Conservation (phyloP, 768 basidiomycete genomes). For the Suillus weaverae region DNA sequence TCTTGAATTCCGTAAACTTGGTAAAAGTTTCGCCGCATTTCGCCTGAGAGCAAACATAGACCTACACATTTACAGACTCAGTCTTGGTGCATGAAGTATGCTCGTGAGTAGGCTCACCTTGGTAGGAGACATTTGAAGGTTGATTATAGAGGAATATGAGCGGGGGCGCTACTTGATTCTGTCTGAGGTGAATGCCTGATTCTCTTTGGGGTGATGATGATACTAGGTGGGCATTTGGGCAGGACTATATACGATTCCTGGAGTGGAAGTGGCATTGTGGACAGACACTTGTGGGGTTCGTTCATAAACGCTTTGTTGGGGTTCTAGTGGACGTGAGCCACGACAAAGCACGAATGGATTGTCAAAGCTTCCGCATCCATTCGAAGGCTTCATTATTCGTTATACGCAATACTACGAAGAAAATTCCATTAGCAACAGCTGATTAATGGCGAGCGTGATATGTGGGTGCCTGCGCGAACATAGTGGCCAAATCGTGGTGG, state of each 20-base stretch:
- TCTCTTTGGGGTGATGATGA: neutral
- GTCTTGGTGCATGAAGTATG: neutral
- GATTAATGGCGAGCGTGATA: neutral
- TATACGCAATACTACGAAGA: neutral
- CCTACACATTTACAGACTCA: slow-evolving; percentile 9
- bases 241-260: neutral
- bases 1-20: slow-evolving; percentile 20
- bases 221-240: neutral
- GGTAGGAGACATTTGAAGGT: neutral
- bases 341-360: neutral
- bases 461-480: neutral
- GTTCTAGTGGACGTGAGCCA: neutral
- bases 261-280: slow-evolving; percentile 2
- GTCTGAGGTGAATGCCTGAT: neutral
- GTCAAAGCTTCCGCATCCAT: neutral
- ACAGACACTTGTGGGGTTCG: neutral
- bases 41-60: slow-evolving; percentile 12
- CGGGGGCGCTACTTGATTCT: neutral
- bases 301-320: neutral
- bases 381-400: neutral
- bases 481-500: neutral
- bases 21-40: slow-evolving; percentile 17
- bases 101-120: neutral
- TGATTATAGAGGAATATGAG: neutral
- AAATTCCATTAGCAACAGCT: neutral